These are phyloP conservation scores for Penicillium verhagenii DNA, from an alignment of 495 filamentous ascomycete species.

Conservation along the genomic window DNA sequence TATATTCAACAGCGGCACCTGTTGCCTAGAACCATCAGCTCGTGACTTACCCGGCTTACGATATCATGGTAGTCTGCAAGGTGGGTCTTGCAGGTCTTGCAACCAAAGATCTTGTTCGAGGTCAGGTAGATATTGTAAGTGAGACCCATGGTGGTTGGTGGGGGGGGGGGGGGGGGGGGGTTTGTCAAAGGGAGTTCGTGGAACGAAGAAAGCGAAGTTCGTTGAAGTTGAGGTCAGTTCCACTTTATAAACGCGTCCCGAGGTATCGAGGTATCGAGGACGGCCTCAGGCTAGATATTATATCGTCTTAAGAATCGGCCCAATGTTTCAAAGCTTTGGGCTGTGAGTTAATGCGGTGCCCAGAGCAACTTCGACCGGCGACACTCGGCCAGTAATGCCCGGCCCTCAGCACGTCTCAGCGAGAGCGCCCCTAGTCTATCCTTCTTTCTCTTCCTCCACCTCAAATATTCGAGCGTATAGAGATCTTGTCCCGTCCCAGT, in stretches of 20 bases:
- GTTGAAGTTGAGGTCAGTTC: not conserved
- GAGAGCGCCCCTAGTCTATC: not conserved
- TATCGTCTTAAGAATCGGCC: not conserved
- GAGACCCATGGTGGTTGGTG: slow-evolving; percentile 71
- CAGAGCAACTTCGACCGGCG: not conserved
- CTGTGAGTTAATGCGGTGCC: not conserved
- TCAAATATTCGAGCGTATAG: not conserved
- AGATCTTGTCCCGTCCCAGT: not conserved
- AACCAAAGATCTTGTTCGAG: slow-evolving; percentile 87
- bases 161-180: not conserved
- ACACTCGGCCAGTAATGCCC: slow-evolving; percentile 3
- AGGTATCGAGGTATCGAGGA: too few species aligned
- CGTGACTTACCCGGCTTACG: slow-evolving; percentile 78
- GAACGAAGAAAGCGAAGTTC: too few species aligned
- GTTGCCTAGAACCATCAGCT: too few species aligned
- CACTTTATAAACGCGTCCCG: too few species aligned
- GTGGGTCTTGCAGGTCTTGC: slow-evolving; percentile 94
- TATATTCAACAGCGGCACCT: not conserved
- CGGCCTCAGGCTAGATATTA: not conserved
- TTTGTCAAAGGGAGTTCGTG: not conserved
- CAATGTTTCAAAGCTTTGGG: not conserved
- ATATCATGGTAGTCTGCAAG: slow-evolving; percentile 94
- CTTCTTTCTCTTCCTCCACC: not conserved
- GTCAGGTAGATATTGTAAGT: slow-evolving; percentile 95
- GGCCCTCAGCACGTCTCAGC: not conserved